Evolutionary conservation across 2,329 filamentous ascomycete genomes (phyloP).

Genomic region (Aureobasidium sp.): DNA sequence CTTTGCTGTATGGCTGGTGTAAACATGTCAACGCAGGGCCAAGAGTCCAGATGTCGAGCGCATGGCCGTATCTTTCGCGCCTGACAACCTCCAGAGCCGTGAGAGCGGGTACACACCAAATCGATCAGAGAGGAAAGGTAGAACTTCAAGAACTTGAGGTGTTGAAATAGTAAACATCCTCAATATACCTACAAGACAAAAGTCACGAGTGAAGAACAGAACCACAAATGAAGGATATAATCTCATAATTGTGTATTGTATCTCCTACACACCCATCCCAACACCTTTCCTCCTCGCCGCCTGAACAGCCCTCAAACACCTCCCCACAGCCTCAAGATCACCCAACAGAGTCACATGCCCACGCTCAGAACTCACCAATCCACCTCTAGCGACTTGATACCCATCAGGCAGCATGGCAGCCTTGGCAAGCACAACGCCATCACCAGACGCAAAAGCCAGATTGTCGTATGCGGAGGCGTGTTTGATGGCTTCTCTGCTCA

Average conservation of each 20-base stretch:
- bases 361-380: slow-evolving; percentile 69
- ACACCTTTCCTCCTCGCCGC: slow-evolving; percentile 65
- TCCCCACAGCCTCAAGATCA: slow-evolving; percentile 73
- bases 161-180: no score
- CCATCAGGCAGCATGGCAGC: slow-evolving; percentile 80
- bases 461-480: slow-evolving; percentile 77
- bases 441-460: slow-evolving; percentile 76
- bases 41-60: no score
- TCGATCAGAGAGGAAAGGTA: no score
- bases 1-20: no score
- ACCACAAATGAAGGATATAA: no score
- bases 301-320: slow-evolving; percentile 61
- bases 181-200: no score
- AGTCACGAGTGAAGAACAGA: no score
- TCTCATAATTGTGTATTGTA: neutral
- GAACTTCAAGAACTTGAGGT: no score
- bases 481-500: slow-evolving; percentile 64
- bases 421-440: slow-evolving; percentile 79
- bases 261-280: slow-evolving; percentile 46
- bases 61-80: no score
- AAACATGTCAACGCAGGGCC: no score
- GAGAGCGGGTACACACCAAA: no score
- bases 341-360: slow-evolving; percentile 85
- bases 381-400: slow-evolving; percentile 66
- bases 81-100: no score